These are phyloP conservation scores for Tubosaeta sp. DNA, from an alignment of 768 basidiomycete species.

Conservation along the genomic window DNA sequence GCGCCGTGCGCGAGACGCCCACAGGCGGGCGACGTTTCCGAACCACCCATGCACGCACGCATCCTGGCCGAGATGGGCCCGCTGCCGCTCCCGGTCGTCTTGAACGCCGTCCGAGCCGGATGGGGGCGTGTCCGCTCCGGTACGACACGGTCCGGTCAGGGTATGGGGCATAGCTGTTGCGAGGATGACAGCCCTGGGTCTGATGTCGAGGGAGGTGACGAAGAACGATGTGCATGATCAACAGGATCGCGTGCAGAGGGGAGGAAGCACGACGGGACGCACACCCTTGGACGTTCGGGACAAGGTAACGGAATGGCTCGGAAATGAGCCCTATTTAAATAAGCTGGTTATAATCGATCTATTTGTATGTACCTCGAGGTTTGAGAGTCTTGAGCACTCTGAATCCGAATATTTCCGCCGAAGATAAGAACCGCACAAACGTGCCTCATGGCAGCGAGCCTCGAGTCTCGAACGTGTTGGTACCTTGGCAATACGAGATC, in stretches of 20 bases:
- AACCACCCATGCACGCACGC: background rate
- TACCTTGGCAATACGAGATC: background rate
- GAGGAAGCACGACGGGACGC: too few relatives aligned
- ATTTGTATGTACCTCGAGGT: background rate
- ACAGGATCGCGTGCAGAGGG: too few relatives aligned
- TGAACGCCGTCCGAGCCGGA: background rate
- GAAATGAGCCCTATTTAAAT: background rate
- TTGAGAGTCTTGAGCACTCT: background rate
- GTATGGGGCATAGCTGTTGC: background rate
- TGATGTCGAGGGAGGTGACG: background rate
- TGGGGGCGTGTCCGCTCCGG: background rate
- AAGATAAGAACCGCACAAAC: background rate
- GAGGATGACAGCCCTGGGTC: background rate
- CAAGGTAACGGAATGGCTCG: background rate
- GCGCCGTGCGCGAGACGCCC: background rate
- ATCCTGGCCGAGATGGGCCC: background rate
- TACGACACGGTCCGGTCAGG: background rate
- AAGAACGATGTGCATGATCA: background rate
- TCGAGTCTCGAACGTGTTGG: conserved; percentile 2
- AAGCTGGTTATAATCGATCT: background rate
- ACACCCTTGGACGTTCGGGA: background rate
- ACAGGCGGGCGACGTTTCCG: background rate
- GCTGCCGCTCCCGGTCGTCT: conserved; percentile 2
- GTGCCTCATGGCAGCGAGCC: conserved; percentile 1
- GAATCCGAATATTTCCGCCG: background rate